Percentiles rank a stretch among this genome's conserved stretches.
Evolutionary conservation across 108 stramenopile species (phyloP).

Genomic region (Cyclotella cryptica): DNA sequence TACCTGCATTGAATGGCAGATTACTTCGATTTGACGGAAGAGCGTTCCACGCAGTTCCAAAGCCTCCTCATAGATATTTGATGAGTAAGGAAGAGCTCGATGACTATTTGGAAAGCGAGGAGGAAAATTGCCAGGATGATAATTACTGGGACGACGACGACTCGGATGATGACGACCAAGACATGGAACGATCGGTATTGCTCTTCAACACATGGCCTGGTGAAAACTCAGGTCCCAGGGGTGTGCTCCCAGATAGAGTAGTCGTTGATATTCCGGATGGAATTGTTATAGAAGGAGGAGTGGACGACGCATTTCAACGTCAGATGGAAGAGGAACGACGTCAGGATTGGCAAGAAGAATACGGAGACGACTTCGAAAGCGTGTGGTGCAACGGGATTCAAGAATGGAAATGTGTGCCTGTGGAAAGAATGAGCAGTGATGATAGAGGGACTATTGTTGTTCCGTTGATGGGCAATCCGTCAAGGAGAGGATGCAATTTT

Average conservation of each 20-base stretch:
- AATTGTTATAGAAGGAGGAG: slow-evolving; percentile 40
- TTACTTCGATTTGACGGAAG: slow-evolving; percentile 64
- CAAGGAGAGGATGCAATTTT: slow-evolving; percentile 9
- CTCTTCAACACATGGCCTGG: slow-evolving; percentile 63
- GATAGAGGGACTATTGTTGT: slow-evolving; percentile 1
- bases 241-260: slow-evolving; percentile 35
- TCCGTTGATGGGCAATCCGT: slow-evolving; percentile 13
- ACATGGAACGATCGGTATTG: slow-evolving; percentile 47
- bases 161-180: slow-evolving; percentile 46
- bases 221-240: slow-evolving; percentile 43
- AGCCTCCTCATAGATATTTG: slow-evolving; percentile 62
- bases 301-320: not conserved
- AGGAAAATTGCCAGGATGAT: slow-evolving; percentile 38
- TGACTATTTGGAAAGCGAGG: slow-evolving; percentile 48
- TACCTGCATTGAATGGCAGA: slow-evolving; percentile 65
- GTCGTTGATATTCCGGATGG: slow-evolving; percentile 53
- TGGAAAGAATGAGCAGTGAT: slow-evolving; percentile 9
- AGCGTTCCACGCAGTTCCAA: slow-evolving; percentile 72
- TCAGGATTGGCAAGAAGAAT: slow-evolving; percentile 40
- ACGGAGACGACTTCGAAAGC: slow-evolving; percentile 29
- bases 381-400: slow-evolving; percentile 37
- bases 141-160: slow-evolving; percentile 45
- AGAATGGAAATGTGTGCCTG: slow-evolving; percentile 34
- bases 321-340: slow-evolving; percentile 27
- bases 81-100: slow-evolving; percentile 30